Evolutionary conservation across 2,329 filamentous ascomycete genomes (phyloP), one percentile per base, ranked within the genome.

Genomic region (Ophiosphaerella herpotricha): DNA sequence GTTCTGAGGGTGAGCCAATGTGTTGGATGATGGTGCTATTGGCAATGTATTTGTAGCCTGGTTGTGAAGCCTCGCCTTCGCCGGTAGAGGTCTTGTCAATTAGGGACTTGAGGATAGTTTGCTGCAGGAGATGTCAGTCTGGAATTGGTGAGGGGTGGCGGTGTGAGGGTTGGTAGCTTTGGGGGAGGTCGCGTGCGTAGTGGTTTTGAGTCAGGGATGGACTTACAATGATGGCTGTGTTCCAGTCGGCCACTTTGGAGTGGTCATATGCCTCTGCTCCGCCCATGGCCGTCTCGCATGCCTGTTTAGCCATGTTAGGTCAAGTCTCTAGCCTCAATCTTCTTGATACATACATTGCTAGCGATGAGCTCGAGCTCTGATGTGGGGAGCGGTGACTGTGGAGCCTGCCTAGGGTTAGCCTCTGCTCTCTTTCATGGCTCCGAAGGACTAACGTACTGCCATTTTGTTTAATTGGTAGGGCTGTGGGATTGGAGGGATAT

Each of bases 11-110:
- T 16, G 64, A 60, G 36, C 64, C 65, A 31, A 93, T 81, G 78
- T 97, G 93, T 80, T 99, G 93, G 63, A 97, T 95, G 71, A 97
- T 97, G 60, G 93, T 97, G 80, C 90, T 95, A 82, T 96, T 97
- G 78, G 96, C 91, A 63, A 91, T 90, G 78, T 93, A 97, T 77
- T 97, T 97, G 84, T 87, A 96, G 13, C 79, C 75, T 5, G 89
- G 87, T 23, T 83, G 78, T 24, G 80, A 75, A 39, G 46, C 36
- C 4, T 58, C 47, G 53, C 80, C 78, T 54, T 80, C 76, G 40
- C 80, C 72, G 14, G 84, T 81, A 14, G 83, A 85, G 43, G 87
- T 86, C 71, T 92, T 89, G 60, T 87, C 86, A 74, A 93, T 90
- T 59, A 93, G 81, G 44, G 85, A 82, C 69, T 88, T 85, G 58